Percentiles rank a stretch among this genome's conserved stretches.
Conservation (phyloP, 345 rosid species). For the Citrus trifoliata region DNA sequence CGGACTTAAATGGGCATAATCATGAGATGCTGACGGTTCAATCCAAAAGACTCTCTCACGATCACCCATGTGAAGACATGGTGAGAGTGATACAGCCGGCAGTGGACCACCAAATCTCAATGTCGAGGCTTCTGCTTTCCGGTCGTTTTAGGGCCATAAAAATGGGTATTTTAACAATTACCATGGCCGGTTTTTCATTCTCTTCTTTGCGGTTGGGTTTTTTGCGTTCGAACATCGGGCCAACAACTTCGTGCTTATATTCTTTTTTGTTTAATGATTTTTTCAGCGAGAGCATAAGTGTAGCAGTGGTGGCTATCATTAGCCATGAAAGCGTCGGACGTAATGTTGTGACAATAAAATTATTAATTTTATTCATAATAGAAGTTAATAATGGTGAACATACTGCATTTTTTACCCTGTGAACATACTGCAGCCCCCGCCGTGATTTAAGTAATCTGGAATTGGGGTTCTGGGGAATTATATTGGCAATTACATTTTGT, state of each 20-base stretch:
- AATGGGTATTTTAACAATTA: background rate
- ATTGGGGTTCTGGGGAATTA: no score
- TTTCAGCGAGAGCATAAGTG: conserved; percentile 8
- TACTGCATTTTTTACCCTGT: no score
- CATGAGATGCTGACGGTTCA: background rate
- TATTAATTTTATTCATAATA: background rate
- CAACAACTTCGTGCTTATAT: background rate
- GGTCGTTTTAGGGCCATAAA: background rate
- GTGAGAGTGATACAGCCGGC: background rate
- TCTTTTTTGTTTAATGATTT: background rate
- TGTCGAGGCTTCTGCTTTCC: background rate
- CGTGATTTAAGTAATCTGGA: no score
- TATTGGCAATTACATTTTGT: no score
- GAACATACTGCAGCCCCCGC: no score
- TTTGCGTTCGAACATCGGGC: background rate
- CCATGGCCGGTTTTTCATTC: background rate
- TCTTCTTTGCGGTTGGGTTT: background rate
- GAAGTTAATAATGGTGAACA: no score
- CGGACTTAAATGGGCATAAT: conserved; percentile 71
- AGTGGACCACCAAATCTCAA: background rate
- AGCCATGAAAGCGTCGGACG: conserved; percentile 5
- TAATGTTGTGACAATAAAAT: background rate
- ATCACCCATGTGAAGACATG: background rate
- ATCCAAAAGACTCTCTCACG: background rate
- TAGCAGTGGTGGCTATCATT: background rate